Conservation (phyloP, 2,329 filamentous ascomycete genomes). For the Cercospora nicotianae region DNA sequence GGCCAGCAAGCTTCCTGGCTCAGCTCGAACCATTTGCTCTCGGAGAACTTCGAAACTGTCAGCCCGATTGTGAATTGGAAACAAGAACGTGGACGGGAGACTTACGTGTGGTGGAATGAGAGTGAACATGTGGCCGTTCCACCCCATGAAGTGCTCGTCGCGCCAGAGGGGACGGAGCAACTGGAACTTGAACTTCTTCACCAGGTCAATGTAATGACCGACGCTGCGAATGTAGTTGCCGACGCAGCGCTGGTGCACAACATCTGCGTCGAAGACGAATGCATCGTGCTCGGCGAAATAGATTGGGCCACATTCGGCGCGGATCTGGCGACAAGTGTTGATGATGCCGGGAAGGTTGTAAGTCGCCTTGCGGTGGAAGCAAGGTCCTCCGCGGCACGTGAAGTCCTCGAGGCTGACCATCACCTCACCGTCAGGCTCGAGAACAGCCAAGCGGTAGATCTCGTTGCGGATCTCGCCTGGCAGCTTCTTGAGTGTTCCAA, state of each 20-base stretch:
- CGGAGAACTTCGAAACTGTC: neutral
- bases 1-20: neutral
- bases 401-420: slow-evolving; percentile 19
- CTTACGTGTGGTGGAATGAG: neutral
- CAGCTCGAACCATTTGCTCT: neutral
- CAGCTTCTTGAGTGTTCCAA: slow-evolving; percentile 30
- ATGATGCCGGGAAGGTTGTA: slow-evolving; percentile 29
- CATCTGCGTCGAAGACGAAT: slow-evolving; percentile 29
- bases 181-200: slow-evolving; percentile 23
- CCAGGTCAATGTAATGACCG: slow-evolving; percentile 21
- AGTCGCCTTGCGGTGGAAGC: slow-evolving; percentile 22
- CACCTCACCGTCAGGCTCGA: slow-evolving; percentile 15
- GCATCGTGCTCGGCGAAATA: slow-evolving; percentile 28
- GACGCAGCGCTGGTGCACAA: slow-evolving; percentile 29
- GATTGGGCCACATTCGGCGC: slow-evolving; percentile 30
- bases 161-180: slow-evolving; percentile 20
- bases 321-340: slow-evolving; percentile 30
- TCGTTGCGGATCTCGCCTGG: slow-evolving; percentile 32
- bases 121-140: slow-evolving; percentile 26
- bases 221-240: slow-evolving; percentile 25
- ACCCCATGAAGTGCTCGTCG: slow-evolving; percentile 13
- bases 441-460: slow-evolving; percentile 31
- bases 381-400: slow-evolving; percentile 25
- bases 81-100: neutral
- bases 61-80: neutral